A percentile compares a stretch with the other conserved stretches of the same genome.
phyloP scores from a whole-genome alignment of 768 basidiomycete genomes.

The Hericium erinaceus region DNA sequence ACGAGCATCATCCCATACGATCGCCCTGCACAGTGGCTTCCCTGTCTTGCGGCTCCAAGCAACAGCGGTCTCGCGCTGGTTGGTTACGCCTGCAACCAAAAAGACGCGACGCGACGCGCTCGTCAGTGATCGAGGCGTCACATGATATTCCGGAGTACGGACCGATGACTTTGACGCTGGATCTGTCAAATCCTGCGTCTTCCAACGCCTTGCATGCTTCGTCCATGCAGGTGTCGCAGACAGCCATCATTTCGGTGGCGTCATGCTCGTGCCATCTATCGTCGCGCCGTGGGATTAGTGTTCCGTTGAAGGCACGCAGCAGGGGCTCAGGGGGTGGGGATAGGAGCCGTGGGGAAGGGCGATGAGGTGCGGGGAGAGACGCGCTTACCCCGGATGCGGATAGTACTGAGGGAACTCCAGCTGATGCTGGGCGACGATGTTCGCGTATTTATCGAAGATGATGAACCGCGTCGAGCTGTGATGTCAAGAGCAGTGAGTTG shows the following conservation, averaged over 20 bases:
- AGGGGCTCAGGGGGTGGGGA: not conserved
- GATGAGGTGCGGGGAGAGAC: not conserved
- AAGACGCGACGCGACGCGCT: not conserved
- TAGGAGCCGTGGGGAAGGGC: not conserved
- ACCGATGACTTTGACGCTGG: slow-evolving; percentile 91
- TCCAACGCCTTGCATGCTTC: slow-evolving; percentile 65
- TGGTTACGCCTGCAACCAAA: slow-evolving; percentile 72
- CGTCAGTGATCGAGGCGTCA: slow-evolving; percentile 1
- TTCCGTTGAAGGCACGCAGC: not conserved
- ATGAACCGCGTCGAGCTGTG: slow-evolving; percentile 84
- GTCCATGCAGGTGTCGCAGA: slow-evolving; percentile 68
- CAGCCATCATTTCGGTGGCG: slow-evolving; percentile 68
- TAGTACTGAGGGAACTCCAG: slow-evolving; percentile 93
- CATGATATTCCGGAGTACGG: slow-evolving; percentile 18
- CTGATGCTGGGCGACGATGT: slow-evolving; percentile 85
- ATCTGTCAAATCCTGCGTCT: slow-evolving; percentile 62
- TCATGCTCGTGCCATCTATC: slow-evolving; percentile 94
- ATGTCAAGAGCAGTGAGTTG: slow-evolving; percentile 1
- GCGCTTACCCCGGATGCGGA: slow-evolving; percentile 64
- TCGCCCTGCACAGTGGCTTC: slow-evolving; percentile 77
- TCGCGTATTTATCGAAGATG: slow-evolving; percentile 78
- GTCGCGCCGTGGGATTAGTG: not conserved
- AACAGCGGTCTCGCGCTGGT: slow-evolving; percentile 93
- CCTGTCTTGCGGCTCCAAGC: slow-evolving; percentile 90
- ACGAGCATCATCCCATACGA: slow-evolving; percentile 96